Evolutionary conservation across 805 yeast genomes (phyloP).

Genomic region (Candida coleopterorum): DNA sequence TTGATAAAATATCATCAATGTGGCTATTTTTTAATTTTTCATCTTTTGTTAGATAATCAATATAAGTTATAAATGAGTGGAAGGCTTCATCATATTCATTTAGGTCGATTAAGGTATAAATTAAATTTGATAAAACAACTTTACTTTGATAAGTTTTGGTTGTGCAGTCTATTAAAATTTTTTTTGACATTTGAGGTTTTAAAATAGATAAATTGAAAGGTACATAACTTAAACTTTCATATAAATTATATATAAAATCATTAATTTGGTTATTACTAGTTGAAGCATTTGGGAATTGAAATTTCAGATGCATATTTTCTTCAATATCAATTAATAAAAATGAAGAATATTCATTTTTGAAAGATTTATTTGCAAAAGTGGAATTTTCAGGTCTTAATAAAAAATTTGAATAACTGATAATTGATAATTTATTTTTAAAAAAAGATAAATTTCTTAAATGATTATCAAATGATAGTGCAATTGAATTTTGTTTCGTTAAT

Average conservation of each 20-base stretch:
- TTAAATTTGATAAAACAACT: conserved; percentile 26
- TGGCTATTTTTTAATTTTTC: conserved; percentile 26
- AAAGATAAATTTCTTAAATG: conserved; percentile 17
- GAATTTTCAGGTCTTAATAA: conserved; percentile 20
- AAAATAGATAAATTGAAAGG: conserved; percentile 17
- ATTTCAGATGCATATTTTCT: conserved; percentile 11
- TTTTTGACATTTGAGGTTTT: conserved; percentile 22
- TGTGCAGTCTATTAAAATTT: conserved; percentile 25
- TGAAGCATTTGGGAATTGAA: conserved; percentile 29
- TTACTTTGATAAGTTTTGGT: conserved; percentile 35
- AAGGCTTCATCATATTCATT: conserved; percentile 40
- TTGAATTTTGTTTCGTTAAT: conserved; percentile 16
- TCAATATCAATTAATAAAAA: conserved; percentile 21
- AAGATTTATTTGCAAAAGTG: conserved; percentile 12
- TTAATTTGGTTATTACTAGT: conserved; percentile 14
- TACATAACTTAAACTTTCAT: conserved; percentile 22
- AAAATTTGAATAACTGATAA: conserved; percentile 24
- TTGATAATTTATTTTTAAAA: conserved; percentile 19
- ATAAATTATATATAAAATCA: conserved; percentile 27
- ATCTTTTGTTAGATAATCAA: conserved; percentile 28
- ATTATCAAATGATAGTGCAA: conserved; percentile 13
- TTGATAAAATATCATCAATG: conserved; percentile 27
- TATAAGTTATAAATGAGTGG: conserved; percentile 37
- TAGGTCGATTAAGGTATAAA: conserved; percentile 27
- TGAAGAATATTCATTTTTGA: conserved; percentile 22